phyloP scores from a whole-genome alignment of 2,329 filamentous ascomycete species.

The Fusarium sarcochroum region DNA sequence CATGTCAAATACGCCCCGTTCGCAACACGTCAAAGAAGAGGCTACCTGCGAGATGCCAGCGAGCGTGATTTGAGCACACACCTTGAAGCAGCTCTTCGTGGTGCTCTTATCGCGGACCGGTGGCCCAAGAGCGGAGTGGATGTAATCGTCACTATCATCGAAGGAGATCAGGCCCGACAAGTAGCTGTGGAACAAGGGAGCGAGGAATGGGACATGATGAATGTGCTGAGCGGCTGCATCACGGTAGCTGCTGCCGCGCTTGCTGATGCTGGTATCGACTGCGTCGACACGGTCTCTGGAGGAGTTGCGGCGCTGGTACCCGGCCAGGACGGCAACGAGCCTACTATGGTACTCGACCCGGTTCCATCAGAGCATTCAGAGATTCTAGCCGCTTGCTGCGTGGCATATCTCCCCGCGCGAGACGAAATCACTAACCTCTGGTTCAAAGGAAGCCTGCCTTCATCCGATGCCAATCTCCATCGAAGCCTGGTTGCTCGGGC shows the following conservation, averaged over 20 bases:
- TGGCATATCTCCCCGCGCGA: conserved; percentile 87
- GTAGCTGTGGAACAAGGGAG: conserved; percentile 63
- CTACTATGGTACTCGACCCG: conserved; percentile 80
- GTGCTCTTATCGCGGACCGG: conserved; percentile 90
- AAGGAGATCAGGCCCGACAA: conserved; percentile 86
- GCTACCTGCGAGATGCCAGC: conserved; percentile 86
- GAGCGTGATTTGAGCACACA: conserved; percentile 94
- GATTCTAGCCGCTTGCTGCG: conserved; percentile 86
- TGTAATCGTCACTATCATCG: conserved; percentile 90
- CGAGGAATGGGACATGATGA: conserved; percentile 90
- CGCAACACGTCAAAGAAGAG: conserved; percentile 83
- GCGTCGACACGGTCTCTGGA: conserved; percentile 89
- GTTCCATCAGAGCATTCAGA: conserved; percentile 83
- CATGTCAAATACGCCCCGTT: conserved; percentile 98
- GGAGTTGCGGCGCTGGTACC: conserved; percentile 87
- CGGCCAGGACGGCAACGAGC: conserved; percentile 50
- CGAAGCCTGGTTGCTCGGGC: conserved; percentile 56
- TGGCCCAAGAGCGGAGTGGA: conserved; percentile 99
- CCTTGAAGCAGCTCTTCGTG: conserved; percentile 89
- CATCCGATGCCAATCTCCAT: conserved; percentile 54
- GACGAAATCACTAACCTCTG: conserved; percentile 96
- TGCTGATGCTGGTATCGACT: conserved; percentile 95
- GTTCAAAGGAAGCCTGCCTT: conserved; percentile 80
- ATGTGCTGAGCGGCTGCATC: conserved; percentile 90
- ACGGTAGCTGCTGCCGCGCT: conserved; percentile 94